Base-by-base conservation (phyloP, 352 stramenopile genomes). In the Pythium brassicae region DNA sequence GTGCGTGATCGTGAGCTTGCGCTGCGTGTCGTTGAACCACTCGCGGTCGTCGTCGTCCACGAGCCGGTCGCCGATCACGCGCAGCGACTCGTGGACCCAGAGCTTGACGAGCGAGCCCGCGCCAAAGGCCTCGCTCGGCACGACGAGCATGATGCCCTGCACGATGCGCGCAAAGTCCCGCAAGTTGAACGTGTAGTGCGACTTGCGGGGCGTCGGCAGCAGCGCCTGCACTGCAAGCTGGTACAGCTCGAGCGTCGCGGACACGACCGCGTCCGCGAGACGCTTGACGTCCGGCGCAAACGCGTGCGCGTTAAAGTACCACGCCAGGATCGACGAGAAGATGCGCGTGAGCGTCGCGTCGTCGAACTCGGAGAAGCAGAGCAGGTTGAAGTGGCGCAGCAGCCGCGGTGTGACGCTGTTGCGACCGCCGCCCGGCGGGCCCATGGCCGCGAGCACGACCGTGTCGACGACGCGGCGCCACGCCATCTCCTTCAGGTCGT, bases 111-210 rank as follows among this genome's bases (percentile, higher is more conserved):
- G 72, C 20, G 64, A 81, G 12, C 75, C 90, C 10, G 86, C 78
- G 3, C 73, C 80, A 35, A 97, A 97, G 32, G 76, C 56, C 14
- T 97, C 88, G 35, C 71, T 92, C 1, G 87, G 71, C 6, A 83
- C 75, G 4, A 97, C 84, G 15, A 98, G 72, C 74, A 98, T 92
- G 26, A 98, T 88, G 27, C 94, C 93, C 56, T 98, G 93, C 8
- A 98, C 83, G 35, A 98, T 91, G 45, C 92, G 73, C 34, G 83
- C 90, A 54, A 98, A 98, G 63, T 98, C 94, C 7, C 94, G 82
- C 50, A 98, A 59, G 48, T 98, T 98, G 69, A 98, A 98, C 17
- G 93, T 98, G 71, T 98, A 98, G 71, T 98, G 94, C 17, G 84
- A 96, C 72, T 98, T 98, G 26, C 92, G 89, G 0, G 94, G 94